A percentile compares a stretch with the other conserved stretches of the same genome.
Evolutionary conservation across 192 early-diverging fungal species (phyloP).

Genomic region (Coemansia sp.): DNA sequence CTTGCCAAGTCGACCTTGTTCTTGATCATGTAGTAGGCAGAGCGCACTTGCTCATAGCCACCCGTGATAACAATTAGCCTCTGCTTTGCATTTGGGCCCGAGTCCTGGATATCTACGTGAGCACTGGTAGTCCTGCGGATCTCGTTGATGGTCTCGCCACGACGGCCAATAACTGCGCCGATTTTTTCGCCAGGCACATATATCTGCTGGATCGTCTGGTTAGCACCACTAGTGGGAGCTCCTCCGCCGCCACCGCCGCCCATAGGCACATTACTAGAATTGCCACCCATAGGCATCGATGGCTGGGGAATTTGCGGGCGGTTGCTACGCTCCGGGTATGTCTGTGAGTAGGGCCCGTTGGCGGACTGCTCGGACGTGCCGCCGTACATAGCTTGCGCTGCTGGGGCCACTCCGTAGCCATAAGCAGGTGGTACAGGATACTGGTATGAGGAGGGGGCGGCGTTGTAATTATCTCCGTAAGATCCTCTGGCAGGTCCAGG

Average conservation of each 20-base stretch:
- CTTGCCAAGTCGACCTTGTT: constrained; percentile 42
- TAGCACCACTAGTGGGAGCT: constrained; percentile 6
- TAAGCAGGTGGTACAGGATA: constrained; percentile 32
- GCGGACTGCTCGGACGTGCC: constrained; percentile 20
- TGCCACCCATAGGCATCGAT: constrained; percentile 17
- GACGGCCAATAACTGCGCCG: constrained; percentile 55
- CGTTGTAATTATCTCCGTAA: constrained; percentile 29
- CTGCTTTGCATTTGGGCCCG: constrained; percentile 46
- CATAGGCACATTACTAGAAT: neutral
- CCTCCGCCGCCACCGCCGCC: constrained; percentile 13
- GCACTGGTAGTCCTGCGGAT: constrained; percentile 49
- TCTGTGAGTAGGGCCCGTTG: constrained; percentile 12
- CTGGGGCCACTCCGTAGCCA: constrained; percentile 31
- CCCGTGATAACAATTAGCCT: constrained; percentile 52
- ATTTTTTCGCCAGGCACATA: constrained; percentile 52
- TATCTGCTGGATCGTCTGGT: constrained; percentile 57
- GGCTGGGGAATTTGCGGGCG: constrained; percentile 31
- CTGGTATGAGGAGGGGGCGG: constrained; percentile 38
- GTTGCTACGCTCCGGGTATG: constrained; percentile 20
- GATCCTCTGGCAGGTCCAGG: constrained; percentile 13
- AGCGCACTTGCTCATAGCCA: constrained; percentile 52
- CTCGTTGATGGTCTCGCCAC: constrained; percentile 55
- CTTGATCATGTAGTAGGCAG: constrained; percentile 54
- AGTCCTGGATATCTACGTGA: constrained; percentile 56
- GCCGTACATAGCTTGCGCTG: constrained; percentile 34